Percentiles rank a stretch among this genome's conserved stretches.
These are phyloP conservation scores for Plenodomus biglobosus DNA, from an alignment of 2,329 filamentous ascomycete genomes.

Conservation along the genomic window DNA sequence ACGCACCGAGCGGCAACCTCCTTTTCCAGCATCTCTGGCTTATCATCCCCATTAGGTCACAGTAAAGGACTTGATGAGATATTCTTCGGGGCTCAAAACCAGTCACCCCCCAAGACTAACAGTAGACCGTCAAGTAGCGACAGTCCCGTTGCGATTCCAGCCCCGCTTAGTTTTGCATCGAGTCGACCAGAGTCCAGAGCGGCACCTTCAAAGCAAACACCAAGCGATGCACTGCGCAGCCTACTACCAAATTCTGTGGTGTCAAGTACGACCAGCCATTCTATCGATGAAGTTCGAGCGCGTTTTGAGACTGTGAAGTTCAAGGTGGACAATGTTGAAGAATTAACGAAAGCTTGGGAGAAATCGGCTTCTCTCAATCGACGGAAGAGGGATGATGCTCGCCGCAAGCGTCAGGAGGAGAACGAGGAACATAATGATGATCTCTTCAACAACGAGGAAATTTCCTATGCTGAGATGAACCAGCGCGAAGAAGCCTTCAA, in stretches of 20 bases:
- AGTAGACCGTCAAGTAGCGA: slow-evolving; percentile 23
- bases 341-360: slow-evolving; percentile 49
- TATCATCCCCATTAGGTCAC: slow-evolving; percentile 7
- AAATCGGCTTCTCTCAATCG: slow-evolving; percentile 47
- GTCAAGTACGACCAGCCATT: slow-evolving; percentile 12
- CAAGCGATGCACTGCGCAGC: slow-evolving; percentile 18
- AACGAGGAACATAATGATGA: slow-evolving; percentile 56
- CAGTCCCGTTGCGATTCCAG: slow-evolving; percentile 23
- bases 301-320: slow-evolving; percentile 17
- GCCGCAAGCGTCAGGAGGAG: slow-evolving; percentile 54
- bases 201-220: slow-evolving; percentile 14
- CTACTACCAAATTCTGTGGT: slow-evolving; percentile 24
- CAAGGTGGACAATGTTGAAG: slow-evolving; percentile 21
- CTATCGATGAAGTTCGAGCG: slow-evolving; percentile 26
- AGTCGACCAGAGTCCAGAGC: slow-evolving; percentile 16
- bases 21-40: slow-evolving; percentile 13
- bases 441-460: slow-evolving; percentile 59
- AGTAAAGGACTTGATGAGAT: slow-evolving; percentile 37
- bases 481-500: slow-evolving; percentile 59
- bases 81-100: slow-evolving; percentile 33
- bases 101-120: slow-evolving; percentile 11
- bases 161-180: slow-evolving; percentile 27
- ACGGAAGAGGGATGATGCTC: slow-evolving; percentile 51
- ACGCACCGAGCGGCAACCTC: slow-evolving; percentile 30
- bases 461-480: slow-evolving; percentile 60